Base-by-base conservation (phyloP, 768 basidiomycete species). In the Royoungia palumana region DNA sequence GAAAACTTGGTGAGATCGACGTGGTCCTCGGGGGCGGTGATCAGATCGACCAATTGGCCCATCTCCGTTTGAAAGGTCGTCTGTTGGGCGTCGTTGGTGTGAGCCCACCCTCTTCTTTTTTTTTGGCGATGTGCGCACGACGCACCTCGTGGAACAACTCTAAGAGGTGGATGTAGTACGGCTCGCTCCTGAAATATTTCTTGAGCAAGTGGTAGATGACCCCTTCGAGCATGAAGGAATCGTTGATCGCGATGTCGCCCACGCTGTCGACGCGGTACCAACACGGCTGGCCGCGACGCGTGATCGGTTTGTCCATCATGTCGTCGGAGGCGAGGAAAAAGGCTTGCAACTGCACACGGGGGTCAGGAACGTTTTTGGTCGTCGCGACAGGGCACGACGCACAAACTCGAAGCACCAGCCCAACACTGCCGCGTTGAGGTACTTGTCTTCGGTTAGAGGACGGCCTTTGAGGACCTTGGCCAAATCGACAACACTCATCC, bases 391-490 rank as follows among this genome's bases (percentile, higher is more conserved):
- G 28, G 11, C 4, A 5, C 16, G 34, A 78, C 90, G 57, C 54
- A 94, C 94, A 53, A 97, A 76, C 70, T 98, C 95, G 58, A 99
- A 83, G 68, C 89, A 86, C 95, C 95, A 98, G 4, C 94, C 95
- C 24, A 98, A 76, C 27, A 95, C 71, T 5, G 91, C 94, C 7
- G 91, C 81, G 56, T 88, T 83, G 70, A 86, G 75, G 73, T 95
- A 97, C 71, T 97, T 94, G 6, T 89, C 82, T 0, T 93, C 90
- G 0, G 75, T 75, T 53, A 96, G 70, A 16, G 71, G 40, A 2
- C 80, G 72, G 1, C 87, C 90, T 50, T 85, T 82, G 51, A 98
- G 70, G 64, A 97, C 94, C 70, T 91, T 85, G 44, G 85, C 89
- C 4, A 91, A 89, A 68, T 98, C 95, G 39, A 94, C 87, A 59